Percentiles rank a stretch among this genome's conserved stretches.
Conservation (phyloP, 2,329 filamentous ascomycete species). For the Hypoxylon sp. region DNA sequence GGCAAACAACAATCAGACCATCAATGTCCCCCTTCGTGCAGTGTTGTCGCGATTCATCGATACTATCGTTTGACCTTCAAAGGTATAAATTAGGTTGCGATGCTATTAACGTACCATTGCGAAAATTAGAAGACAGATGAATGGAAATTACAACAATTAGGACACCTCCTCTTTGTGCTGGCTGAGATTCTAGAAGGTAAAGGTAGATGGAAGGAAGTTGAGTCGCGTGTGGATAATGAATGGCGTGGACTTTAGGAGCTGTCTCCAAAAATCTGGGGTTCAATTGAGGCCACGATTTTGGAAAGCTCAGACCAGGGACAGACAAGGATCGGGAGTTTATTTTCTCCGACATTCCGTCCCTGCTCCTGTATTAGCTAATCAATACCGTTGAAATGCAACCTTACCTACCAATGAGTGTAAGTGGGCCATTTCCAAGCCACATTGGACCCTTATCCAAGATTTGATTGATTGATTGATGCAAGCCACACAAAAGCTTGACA, state of each 20-base stretch:
- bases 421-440: conserved; percentile 13
- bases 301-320: conserved; percentile 40
- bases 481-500: conserved; percentile 5
- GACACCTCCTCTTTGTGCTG: conserved; percentile 34
- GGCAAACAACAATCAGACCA: neutral
- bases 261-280: conserved; percentile 55
- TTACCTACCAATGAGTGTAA: neutral
- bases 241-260: conserved; percentile 50
- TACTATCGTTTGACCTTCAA: neutral
- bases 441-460: conserved; percentile 16
- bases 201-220: conserved; percentile 53
- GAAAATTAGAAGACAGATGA: conserved; percentile 37
- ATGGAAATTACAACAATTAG: conserved; percentile 18
- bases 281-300: conserved; percentile 58
- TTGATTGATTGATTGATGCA: neutral
- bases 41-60: neutral
- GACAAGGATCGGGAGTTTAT: conserved; percentile 24
- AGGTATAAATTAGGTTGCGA: neutral
- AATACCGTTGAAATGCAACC: neutral
- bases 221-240: conserved; percentile 43
- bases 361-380: conserved; percentile 1
- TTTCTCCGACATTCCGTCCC: conserved; percentile 42
- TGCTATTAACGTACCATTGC: conserved; percentile 44
- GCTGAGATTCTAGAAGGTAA: conserved; percentile 54
- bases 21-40: neutral